Evolutionary conservation across 2,329 filamentous ascomycete genomes (phyloP).

Genomic region (Aspergillus caelatus): DNA sequence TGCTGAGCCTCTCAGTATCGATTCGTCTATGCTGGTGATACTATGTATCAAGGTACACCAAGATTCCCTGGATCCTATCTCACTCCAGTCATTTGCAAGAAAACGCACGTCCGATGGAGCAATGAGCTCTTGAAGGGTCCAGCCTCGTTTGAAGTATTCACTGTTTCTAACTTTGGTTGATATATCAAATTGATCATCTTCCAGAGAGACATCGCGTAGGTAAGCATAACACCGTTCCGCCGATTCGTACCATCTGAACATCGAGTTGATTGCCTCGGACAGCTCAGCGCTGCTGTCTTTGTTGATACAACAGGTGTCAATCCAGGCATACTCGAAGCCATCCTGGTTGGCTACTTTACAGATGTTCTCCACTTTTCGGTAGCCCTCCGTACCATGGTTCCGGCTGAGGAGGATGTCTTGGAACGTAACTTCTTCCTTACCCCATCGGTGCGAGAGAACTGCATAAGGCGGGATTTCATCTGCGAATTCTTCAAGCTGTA

Average conservation of each 20-base stretch:
- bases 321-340: background rate
- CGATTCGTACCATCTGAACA: conserved; percentile 26
- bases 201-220: conserved; percentile 12
- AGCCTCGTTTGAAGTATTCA: conserved; percentile 29
- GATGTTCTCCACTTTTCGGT: background rate
- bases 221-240: conserved; percentile 24
- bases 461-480: conserved; percentile 12
- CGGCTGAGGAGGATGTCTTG: conserved; percentile 9
- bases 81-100: conserved; percentile 12
- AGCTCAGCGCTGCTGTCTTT: conserved; percentile 17
- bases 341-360: background rate
- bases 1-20: background rate
- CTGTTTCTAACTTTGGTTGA: conserved; percentile 1
- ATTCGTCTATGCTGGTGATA: conserved; percentile 1
- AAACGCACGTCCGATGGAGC: conserved; percentile 28
- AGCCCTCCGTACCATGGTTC: background rate
- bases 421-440: conserved; percentile 19
- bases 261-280: conserved; percentile 20
- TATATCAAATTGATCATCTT: background rate
- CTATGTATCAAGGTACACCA: background rate
- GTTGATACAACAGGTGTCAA: conserved; percentile 1
- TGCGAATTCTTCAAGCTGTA: background rate
- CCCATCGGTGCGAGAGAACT: conserved; percentile 23
- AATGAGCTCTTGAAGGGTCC: conserved; percentile 33
- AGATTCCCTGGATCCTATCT: background rate